phyloP scores from a whole-genome alignment of 208 protist genomes.

The Borovskyia barvae region DNA sequence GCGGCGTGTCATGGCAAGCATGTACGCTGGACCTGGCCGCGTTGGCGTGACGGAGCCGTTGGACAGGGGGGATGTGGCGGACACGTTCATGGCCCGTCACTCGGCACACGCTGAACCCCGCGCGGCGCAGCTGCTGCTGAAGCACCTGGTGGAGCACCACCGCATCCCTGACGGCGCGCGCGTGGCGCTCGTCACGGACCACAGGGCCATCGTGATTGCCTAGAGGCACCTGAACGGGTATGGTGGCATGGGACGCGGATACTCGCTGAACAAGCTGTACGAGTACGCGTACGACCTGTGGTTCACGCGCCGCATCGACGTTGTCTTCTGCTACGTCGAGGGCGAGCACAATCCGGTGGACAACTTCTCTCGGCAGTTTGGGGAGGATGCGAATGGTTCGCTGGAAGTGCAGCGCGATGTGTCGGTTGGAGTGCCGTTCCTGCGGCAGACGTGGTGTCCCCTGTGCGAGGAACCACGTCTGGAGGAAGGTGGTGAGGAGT shows the following conservation, averaged over 20 bases:
- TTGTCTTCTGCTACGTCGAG: constrained; percentile 13
- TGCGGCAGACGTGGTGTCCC: neutral
- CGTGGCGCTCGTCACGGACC: constrained; percentile 6
- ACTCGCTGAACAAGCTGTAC: constrained; percentile 9
- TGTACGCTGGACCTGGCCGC: no score
- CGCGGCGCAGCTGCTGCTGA: constrained; percentile 3
- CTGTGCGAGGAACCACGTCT: no score
- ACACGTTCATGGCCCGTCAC: constrained; percentile 7
- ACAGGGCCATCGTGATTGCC: neutral
- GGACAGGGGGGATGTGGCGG: no score
- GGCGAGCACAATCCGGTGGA: constrained; percentile 12
- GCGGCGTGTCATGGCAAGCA: no score
- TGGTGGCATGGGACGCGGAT: constrained; percentile 11
- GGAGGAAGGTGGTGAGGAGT: no score
- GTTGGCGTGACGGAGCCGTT: no score
- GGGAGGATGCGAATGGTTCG: neutral
- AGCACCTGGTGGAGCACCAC: no score
- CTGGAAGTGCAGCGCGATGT: neutral
- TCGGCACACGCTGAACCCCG: constrained; percentile 9
- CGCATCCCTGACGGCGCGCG: neutral
- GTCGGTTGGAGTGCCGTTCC: neutral
- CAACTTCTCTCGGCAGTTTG: constrained; percentile 10
- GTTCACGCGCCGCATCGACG: neutral
- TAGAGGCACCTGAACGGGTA: constrained; percentile 5
- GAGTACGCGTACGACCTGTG: constrained; percentile 4